phyloP scores from a whole-genome alignment of 345 rosid genomes.

The Mercurialis annua region DNA sequence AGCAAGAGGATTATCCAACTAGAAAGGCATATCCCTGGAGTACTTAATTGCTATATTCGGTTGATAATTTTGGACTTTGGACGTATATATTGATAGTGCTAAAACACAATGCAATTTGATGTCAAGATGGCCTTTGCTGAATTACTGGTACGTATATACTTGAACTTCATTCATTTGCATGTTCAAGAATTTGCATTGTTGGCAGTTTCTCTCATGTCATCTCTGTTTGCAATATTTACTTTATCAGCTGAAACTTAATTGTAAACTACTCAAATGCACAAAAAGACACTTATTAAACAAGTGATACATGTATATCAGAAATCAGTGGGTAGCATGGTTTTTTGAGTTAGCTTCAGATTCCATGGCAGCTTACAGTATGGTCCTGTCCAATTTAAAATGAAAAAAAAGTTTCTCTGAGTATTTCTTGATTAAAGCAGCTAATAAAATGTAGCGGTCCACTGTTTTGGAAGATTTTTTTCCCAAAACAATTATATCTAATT shows the following conservation, averaged over 20 bases:
- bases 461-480: background rate
- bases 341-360: background rate
- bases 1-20: background rate
- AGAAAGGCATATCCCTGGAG: slow-evolving; percentile 3
- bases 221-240: background rate
- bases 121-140: background rate
- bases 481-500: background rate
- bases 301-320: background rate
- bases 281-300: background rate
- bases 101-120: background rate
- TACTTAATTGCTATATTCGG: background rate
- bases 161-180: background rate
- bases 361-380: background rate
- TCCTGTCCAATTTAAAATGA: background rate
- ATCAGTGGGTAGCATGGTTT: background rate
- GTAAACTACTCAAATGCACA: background rate
- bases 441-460: background rate
- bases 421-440: background rate
- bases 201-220: background rate
- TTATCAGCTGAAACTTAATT: background rate
- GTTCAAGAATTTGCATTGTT: background rate
- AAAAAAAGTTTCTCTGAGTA: background rate
- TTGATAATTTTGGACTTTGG: background rate
- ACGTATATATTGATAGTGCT: background rate
- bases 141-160: background rate